Conservation (phyloP, 1,284 basidiomycete species). For the Porodaedalea pini region DNA sequence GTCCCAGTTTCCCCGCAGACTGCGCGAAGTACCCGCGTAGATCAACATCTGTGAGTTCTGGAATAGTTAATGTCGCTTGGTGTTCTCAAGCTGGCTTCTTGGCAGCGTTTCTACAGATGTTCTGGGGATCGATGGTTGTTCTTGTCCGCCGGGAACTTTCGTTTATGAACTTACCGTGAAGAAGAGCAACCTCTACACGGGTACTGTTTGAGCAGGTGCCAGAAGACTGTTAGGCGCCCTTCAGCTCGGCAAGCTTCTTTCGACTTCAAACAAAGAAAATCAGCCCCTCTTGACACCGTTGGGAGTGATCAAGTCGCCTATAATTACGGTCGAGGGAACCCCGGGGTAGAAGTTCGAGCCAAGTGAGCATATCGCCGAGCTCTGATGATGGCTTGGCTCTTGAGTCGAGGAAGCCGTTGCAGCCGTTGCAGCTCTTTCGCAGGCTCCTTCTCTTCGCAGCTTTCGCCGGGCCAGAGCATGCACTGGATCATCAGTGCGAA, state of each 20-base stretch:
- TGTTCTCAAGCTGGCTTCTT: constrained; percentile 3
- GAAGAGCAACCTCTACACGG: not conserved
- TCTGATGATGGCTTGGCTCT: not conserved
- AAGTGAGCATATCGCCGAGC: not conserved
- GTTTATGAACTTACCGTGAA: not conserved
- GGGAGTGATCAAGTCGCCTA: not conserved
- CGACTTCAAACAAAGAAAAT: not conserved
- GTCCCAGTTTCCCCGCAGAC: constrained; percentile 14
- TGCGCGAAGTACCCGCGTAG: constrained; percentile 20
- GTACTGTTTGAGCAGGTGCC: not conserved
- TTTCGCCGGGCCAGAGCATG: not conserved
- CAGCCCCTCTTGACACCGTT: not conserved
- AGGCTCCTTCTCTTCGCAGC: not conserved
- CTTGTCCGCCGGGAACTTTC: not conserved
- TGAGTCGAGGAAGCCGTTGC: not conserved
- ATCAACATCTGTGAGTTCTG: constrained; percentile 1
- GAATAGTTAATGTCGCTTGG: not conserved
- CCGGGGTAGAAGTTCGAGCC: not conserved
- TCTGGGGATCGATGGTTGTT: not conserved
- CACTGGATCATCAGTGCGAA: not conserved
- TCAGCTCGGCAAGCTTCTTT: not conserved
- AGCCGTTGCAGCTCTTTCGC: not conserved
- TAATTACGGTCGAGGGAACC: constrained; percentile 4
- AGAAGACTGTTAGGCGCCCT: too few species aligned
- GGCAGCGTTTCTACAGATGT: not conserved